These are phyloP conservation scores for Rhipidocladum racemiflorum DNA, from an alignment of 176 grass and related monocot genomes.

Conservation along the genomic window DNA sequence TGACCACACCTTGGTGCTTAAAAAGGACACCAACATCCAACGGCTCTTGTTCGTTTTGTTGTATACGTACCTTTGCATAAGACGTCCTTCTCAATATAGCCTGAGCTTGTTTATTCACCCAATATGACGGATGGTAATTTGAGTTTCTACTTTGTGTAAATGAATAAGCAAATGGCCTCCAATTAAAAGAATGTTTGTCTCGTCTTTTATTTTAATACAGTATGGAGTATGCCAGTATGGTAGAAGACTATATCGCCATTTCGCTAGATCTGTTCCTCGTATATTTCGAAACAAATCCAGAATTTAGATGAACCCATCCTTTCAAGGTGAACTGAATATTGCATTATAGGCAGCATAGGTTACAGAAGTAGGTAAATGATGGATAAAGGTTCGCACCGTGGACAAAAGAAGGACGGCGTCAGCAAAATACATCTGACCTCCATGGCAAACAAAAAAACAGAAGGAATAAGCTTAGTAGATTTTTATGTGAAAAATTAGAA, in stretches of 20 bases:
- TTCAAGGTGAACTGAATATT: not conserved
- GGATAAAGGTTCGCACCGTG: no score
- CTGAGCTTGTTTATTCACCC: constrained; percentile 20
- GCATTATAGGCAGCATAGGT: not conserved
- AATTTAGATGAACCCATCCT: not conserved
- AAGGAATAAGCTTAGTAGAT: no score
- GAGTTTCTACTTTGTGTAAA: constrained; percentile 32
- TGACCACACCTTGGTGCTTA: constrained; percentile 8
- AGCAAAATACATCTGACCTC: no score
- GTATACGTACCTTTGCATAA: constrained; percentile 31
- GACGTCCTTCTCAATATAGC: constrained; percentile 16
- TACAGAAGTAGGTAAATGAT: no score
- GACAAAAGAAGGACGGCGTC: no score
- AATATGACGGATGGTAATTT: constrained; percentile 19
- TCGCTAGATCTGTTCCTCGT: not conserved
- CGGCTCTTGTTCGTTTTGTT: constrained; percentile 5
- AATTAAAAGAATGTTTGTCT: constrained; percentile 4
- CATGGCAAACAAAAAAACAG: no score
- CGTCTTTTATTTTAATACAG: not conserved
- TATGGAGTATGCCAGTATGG: not conserved
- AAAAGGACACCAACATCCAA: constrained; percentile 12
- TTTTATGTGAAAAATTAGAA: no score
- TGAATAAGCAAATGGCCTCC: constrained; percentile 29
- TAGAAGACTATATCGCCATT: not conserved
- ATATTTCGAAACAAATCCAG: not conserved